These are phyloP conservation scores for Grifola frondosa DNA, from an alignment of 1,284 basidiomycete genomes.

Conservation along the genomic window DNA sequence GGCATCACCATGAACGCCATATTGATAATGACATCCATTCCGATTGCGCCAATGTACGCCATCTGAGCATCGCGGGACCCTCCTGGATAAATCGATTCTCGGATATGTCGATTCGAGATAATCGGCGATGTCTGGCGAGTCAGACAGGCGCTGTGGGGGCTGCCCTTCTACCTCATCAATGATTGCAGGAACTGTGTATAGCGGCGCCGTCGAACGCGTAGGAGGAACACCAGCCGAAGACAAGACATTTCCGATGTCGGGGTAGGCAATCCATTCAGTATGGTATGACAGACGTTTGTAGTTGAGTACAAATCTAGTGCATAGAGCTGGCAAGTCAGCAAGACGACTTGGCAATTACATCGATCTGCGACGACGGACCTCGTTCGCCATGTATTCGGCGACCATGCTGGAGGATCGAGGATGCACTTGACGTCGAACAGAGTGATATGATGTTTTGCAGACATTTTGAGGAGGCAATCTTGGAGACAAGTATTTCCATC, in stretches of 20 bases:
- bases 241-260: slow-evolving; percentile 6
- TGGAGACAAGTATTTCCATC: too few relatives aligned
- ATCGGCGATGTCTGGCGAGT: slow-evolving; percentile 41
- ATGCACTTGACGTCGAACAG: slow-evolving; percentile 9
- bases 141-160: slow-evolving; percentile 27
- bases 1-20: slow-evolving; percentile 8
- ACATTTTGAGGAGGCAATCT: too few relatives aligned
- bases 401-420: slow-evolving; percentile 9
- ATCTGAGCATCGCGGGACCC: slow-evolving; percentile 15
- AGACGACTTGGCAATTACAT: too few relatives aligned
- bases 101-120: slow-evolving; percentile 46
- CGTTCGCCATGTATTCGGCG: slow-evolving; percentile 9
- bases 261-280: slow-evolving; percentile 8
- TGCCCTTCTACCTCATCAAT: slow-evolving; percentile 2
- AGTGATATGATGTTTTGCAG: slow-evolving; percentile 6
- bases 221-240: slow-evolving; percentile 6
- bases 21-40: not conserved
- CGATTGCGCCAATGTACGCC: slow-evolving; percentile 8
- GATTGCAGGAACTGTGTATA: slow-evolving; percentile 9
- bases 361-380: too few relatives aligned
- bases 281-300: slow-evolving; percentile 7
- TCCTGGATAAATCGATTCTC: slow-evolving; percentile 24
- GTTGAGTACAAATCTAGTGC: slow-evolving; percentile 8
- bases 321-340: not conserved
- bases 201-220: slow-evolving; percentile 6